Evolutionary conservation across 345 rosid genomes (phyloP).

Genomic region (Bruguiera sexangula): DNA sequence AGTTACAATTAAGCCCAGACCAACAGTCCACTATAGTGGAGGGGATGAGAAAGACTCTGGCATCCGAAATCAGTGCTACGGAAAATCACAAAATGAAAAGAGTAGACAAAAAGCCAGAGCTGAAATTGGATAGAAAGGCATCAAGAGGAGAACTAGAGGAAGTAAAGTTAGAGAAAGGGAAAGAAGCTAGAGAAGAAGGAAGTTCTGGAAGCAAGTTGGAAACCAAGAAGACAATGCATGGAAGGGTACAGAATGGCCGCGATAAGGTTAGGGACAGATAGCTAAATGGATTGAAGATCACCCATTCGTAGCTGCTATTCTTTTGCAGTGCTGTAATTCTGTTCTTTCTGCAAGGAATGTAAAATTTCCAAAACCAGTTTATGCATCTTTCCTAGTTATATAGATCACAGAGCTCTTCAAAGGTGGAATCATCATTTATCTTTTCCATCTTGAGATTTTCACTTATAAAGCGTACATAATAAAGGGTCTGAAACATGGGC

Average conservation of each 20-base stretch:
- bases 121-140: slow-evolving; percentile 28
- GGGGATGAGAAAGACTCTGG: slow-evolving; percentile 13
- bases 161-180: slow-evolving; percentile 27
- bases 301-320: neutral
- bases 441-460: too few relatives aligned
- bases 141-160: slow-evolving; percentile 33
- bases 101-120: slow-evolving; percentile 14
- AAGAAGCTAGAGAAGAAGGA: slow-evolving; percentile 29
- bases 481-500: too few relatives aligned
- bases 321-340: neutral
- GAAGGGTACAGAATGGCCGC: slow-evolving; percentile 34
- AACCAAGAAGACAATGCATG: slow-evolving; percentile 25
- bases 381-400: too few relatives aligned
- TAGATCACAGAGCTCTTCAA: too few relatives aligned
- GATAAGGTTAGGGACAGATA: slow-evolving; percentile 40
- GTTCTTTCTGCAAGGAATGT: too few relatives aligned
- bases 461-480: too few relatives aligned
- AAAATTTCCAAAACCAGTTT: too few relatives aligned
- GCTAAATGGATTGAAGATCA: neutral
- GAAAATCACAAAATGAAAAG: slow-evolving; percentile 25
- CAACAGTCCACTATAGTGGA: slow-evolving; percentile 11
- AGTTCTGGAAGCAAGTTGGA: slow-evolving; percentile 29
- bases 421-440: too few relatives aligned
- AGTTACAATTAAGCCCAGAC: slow-evolving; percentile 28
- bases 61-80: slow-evolving; percentile 27